Evolutionary conservation across 768 basidiomycete genomes (phyloP), one percentile per base, ranked within the genome.

Genomic region (Naganishia onofrii): DNA sequence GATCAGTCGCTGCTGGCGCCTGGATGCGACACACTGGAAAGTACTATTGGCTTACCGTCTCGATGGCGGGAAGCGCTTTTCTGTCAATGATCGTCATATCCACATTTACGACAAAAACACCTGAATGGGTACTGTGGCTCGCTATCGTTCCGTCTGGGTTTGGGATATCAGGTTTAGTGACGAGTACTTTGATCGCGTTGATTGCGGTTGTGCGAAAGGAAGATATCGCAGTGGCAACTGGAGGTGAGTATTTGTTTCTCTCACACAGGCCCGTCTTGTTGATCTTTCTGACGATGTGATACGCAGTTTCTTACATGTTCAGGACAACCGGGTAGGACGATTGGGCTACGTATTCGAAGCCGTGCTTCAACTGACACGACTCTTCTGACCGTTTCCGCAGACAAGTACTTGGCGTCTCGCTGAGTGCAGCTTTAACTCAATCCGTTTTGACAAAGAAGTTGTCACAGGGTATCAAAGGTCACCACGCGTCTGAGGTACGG

Each of bases 391-490:
- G 38, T 13, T 26, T 44, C 23, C 26, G 21, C 23, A 63, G 60
- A 2, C 95, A 97, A 83, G 96, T 96, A 28, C 85, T 97, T 67
- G 96, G 95, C 42, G 95, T 99, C 66, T 90, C 91, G 75, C 83
- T 94, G 55, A 88, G 88, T 74, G 91, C 92, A 26, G 89, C 92
- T 0, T 79, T 98, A 31, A 82, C 94, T 36, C 95, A 99, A 81
- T 85, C 86, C 6, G 85, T 95, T 42, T 84, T 99, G 48, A 82
- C 88, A 32, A 80, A 83, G 57, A 87, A 90, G 76, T 83, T 99
- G 67, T 86, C 86, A 68, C 81, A 84, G 71, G 85, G 88, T 64
- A 94, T 99, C 74, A 85, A 84, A 7, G 94, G 91, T 0, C 88
- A 90, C 54, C 86, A 85, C 68, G 86, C 94, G 67, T 83, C 83